Base-by-base conservation (phyloP, 345 rosid species). In the Bruguiera parviflora region DNA sequence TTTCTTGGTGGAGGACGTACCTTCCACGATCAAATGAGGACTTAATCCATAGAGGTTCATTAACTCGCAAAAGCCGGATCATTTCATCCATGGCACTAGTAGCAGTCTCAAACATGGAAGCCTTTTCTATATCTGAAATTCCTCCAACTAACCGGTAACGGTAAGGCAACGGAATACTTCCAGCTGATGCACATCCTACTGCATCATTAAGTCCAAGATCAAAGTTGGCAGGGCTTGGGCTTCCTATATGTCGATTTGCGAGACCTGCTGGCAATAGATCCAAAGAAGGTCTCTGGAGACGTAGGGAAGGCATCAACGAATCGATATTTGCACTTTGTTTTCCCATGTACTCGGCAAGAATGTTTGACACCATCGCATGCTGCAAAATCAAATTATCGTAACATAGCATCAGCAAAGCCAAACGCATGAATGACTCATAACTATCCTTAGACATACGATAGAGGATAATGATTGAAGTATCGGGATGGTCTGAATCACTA, bases 41-140 rank as follows among this genome's bases (percentile, higher is more conserved):
- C 69, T 66, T 81, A 15, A 79, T 69, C 98, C 98, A 89, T 33
- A 89, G 47, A 13, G 79, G 88, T 28, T 87, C 89, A 37, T 85
- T 67, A 15, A 65, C 46, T 7, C 57, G 63, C 66, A 85, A 20
- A 31, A 89, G 81, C 70, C 61, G 80, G 7, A 81, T 66, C 47
- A 92, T 63, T 69, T 92, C 96, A 21, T 87, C 87, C 67, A 78
- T 52, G 19, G 92, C 92, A 53, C 18, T 47, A 21, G 80, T 58
- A 3, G 88, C 92, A 18, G 72, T 78, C 72, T 84, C 79, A 27
- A 62, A 21, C 80, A 85, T 77, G 24, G 67, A 19, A 8, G 49
- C 32, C 72, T 74, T 80, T 28, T 89, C 92, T 70, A 72, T 35
- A 0, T 71, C 80, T 5, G 80, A 56, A 5, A 77, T 66, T 71